These are phyloP conservation scores for Tetrahymena malaccensis DNA, from an alignment of 73 alveolate genomes.

Conservation along the genomic window DNA sequence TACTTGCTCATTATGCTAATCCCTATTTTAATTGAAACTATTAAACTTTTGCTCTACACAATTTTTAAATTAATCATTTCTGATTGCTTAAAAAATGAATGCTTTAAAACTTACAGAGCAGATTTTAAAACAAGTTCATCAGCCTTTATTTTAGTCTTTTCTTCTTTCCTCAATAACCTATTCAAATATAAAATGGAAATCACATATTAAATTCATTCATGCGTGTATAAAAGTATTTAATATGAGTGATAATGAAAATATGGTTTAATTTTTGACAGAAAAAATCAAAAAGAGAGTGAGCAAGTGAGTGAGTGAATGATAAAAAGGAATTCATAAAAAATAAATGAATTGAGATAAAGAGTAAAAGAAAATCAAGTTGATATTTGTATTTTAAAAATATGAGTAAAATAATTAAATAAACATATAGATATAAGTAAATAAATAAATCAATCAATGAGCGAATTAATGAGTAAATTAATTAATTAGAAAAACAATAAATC, in stretches of 20 bases:
- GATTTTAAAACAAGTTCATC: neutral
- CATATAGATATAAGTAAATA: neutral
- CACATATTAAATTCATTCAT: no score
- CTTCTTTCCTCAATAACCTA: neutral
- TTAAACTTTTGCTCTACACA: neutral
- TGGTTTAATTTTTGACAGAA: neutral
- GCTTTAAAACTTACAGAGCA: neutral
- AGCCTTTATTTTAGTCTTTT: neutral
- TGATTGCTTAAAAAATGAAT: neutral
- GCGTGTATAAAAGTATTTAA: no score
- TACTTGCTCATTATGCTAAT: neutral
- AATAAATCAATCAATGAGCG: neutral
- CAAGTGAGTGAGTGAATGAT: neutral
- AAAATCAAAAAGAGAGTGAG: neutral
- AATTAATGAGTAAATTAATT: neutral
- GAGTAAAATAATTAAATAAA: neutral
- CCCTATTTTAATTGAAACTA: neutral
- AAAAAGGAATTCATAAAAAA: no score
- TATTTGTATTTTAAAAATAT: neutral
- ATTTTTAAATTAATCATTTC: neutral
- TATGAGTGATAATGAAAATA: neutral
- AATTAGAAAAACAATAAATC: neutral
- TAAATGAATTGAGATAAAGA: neutral
- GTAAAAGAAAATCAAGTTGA: neutral
- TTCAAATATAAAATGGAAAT: neutral